These are phyloP conservation scores for Fusarium sambucinum DNA, from an alignment of 2,329 filamentous ascomycete genomes.

Conservation along the genomic window DNA sequence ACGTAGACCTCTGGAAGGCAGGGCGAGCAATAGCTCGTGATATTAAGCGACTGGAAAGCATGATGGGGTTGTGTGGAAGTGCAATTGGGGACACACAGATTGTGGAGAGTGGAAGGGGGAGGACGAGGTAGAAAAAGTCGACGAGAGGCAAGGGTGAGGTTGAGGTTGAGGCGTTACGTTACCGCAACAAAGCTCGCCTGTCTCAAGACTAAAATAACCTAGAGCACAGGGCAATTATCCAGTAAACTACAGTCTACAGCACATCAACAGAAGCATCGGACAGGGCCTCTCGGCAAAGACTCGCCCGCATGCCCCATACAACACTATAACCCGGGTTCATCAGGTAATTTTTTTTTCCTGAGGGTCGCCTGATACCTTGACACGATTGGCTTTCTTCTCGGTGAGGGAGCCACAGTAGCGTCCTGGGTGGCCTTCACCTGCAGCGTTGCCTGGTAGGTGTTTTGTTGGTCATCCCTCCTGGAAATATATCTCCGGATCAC, in stretches of 20 bases:
- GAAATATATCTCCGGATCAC: constrained; percentile 45
- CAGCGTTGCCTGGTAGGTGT: constrained; percentile 10
- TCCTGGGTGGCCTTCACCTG: constrained; percentile 12
- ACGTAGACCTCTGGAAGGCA: constrained; percentile 67
- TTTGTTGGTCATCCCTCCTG: constrained; percentile 25
- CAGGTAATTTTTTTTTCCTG: constrained; percentile 46
- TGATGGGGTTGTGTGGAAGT: constrained; percentile 53
- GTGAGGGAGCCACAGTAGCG: constrained; percentile 3
- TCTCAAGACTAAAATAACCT: constrained; percentile 18
- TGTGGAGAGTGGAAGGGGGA: constrained; percentile 40
- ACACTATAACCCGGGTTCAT: constrained; percentile 15
- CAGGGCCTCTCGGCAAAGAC: constrained; percentile 47
- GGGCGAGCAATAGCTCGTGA: constrained; percentile 68
- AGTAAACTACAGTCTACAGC: constrained; percentile 13
- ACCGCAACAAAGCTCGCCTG: constrained; percentile 44
- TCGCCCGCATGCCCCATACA: constrained; percentile 24
- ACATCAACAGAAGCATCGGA: constrained; percentile 16
- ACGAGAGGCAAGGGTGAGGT: constrained; percentile 36
- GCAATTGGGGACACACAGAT: constrained; percentile 44
- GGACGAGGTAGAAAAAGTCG: constrained; percentile 41
- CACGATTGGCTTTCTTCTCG: constrained; percentile 28
- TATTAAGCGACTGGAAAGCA: constrained; percentile 73
- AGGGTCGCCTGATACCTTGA: constrained; percentile 15
- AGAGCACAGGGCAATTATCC: constrained; percentile 37
- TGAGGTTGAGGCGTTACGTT: constrained; percentile 41